Conservation (phyloP, 2,329 filamentous ascomycete species). For the Xylariomycetidae sp. region DNA sequence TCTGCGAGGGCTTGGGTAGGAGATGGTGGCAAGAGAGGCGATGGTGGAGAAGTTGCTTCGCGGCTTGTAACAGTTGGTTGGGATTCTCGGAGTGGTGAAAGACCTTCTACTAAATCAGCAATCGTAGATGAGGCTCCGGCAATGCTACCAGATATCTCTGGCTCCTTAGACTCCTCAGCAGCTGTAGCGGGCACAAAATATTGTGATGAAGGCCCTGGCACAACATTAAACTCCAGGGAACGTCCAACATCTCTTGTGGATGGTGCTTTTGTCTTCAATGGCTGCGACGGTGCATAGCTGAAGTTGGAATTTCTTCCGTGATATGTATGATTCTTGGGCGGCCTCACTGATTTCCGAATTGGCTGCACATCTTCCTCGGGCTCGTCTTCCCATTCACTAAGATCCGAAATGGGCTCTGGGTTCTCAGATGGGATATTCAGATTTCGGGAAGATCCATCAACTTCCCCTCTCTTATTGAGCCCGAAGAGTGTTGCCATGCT, state of each 20-base stretch:
- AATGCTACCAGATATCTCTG: too few species aligned
- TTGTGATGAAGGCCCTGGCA: too few species aligned
- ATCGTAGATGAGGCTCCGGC: background rate
- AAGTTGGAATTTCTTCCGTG: constrained; percentile 1
- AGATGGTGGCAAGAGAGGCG: constrained; percentile 25
- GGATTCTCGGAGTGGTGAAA: background rate
- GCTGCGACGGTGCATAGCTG: background rate
- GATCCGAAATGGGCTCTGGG: constrained; percentile 35
- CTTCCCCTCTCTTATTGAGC: constrained; percentile 9
- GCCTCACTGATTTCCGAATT: constrained; percentile 8
- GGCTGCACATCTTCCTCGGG: constrained; percentile 15
- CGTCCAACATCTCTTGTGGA: too few species aligned
- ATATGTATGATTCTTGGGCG: too few species aligned
- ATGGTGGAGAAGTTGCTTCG: constrained; percentile 5
- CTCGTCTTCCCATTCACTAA: constrained; percentile 51
- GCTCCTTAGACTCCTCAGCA: background rate
- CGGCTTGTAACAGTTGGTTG: constrained; percentile 3
- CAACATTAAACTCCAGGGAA: too few species aligned
- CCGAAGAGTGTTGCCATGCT: constrained; percentile 22
- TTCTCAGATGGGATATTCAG: constrained; percentile 5
- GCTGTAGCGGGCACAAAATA: background rate
- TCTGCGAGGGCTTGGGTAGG: constrained; percentile 50
- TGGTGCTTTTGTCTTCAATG: background rate
- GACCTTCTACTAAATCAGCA: background rate
- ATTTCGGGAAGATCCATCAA: constrained; percentile 6